Conservation (phyloP, 2,329 filamentous ascomycete species). For the Pseudocercospora fuligena region DNA sequence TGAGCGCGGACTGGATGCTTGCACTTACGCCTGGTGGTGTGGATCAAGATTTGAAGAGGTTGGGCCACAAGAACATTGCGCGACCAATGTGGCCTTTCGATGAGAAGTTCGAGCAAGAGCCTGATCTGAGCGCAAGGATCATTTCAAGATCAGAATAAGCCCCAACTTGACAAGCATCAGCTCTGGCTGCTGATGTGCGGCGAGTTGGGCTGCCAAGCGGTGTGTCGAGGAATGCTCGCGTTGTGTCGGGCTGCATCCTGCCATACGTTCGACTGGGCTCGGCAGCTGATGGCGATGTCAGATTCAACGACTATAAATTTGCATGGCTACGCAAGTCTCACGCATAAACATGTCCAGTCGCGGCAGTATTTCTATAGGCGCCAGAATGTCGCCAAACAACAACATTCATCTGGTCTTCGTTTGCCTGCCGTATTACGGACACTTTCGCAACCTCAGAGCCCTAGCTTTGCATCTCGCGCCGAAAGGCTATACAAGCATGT, state of each 20-base stretch:
- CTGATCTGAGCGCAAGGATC: slow-evolving; percentile 25
- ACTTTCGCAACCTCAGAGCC: too few species aligned
- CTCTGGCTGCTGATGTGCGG: neutral
- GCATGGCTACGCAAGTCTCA: too few species aligned
- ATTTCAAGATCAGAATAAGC: slow-evolving; percentile 18
- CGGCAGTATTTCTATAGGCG: neutral
- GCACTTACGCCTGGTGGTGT: slow-evolving; percentile 31
- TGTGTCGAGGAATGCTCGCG: neutral
- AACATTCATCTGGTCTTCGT: too few species aligned
- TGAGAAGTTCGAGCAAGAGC: slow-evolving; percentile 9
- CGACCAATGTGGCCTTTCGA: slow-evolving; percentile 33
- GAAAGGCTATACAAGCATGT: too few species aligned
- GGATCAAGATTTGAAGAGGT: slow-evolving; percentile 26
- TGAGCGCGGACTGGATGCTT: slow-evolving; percentile 31
- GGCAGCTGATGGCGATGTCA: neutral
- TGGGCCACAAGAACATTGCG: slow-evolving; percentile 25
- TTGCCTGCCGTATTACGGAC: too few species aligned
- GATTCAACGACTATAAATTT: neutral
- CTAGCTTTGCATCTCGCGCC: too few species aligned
- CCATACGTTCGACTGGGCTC: too few species aligned
- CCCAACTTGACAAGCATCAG: neutral
- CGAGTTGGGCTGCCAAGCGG: neutral
- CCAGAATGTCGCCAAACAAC: neutral
- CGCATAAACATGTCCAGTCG: neutral
- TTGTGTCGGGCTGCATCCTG: too few species aligned